Evolutionary conservation across 2,329 filamentous ascomycete genomes (phyloP), one percentile per base, ranked within the genome.

Genomic region (Plectosphaerella cucumerina): DNA sequence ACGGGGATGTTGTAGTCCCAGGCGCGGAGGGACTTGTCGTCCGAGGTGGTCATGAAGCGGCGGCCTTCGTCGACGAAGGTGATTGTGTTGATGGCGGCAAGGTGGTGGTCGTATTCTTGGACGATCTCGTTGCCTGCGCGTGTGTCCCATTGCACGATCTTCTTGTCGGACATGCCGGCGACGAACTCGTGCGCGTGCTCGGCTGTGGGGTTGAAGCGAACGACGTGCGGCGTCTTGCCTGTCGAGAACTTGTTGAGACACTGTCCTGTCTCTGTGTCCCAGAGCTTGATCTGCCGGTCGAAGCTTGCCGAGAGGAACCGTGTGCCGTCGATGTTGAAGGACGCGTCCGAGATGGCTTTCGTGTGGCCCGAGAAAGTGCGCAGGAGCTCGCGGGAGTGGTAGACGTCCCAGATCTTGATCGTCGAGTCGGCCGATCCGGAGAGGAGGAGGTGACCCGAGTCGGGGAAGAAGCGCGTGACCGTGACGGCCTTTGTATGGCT

Each of bases 1-100:
- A 99, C 94, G 1, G 94, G 94, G 60, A 99, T 97, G 60, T 92
- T 90, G 74, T 96, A 97, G 71, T 99, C 95, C 95, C 95, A 99
- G 1, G 93, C 93, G 54, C 94, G 87, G 21, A 99, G 80, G 8
- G 88, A 93, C 69, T 97, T 96, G 75, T 99, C 94, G 74, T 99
- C 94, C 0, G 90, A 96, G 1, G 95, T 99, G 22, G 93, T 96
- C 76, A 99, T 94, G 78, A 99, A 99, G 39, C 95, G 88, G 34
- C 93, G 85, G 68, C 92, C 90, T 53, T 95, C 86, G 67, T 99
- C 94, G 58, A 95, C 90, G 69, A 97, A 99, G 5, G 90, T 94
- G 59, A 99, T 90, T 10, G 94, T 97, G 73, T 99, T 99, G 75
- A 99, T 87, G 21, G 94, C 90, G n/a, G 91, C 94, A 55, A 99